Evolutionary conservation across 805 yeast species (phyloP).

Genomic region (Candida maltosa): DNA sequence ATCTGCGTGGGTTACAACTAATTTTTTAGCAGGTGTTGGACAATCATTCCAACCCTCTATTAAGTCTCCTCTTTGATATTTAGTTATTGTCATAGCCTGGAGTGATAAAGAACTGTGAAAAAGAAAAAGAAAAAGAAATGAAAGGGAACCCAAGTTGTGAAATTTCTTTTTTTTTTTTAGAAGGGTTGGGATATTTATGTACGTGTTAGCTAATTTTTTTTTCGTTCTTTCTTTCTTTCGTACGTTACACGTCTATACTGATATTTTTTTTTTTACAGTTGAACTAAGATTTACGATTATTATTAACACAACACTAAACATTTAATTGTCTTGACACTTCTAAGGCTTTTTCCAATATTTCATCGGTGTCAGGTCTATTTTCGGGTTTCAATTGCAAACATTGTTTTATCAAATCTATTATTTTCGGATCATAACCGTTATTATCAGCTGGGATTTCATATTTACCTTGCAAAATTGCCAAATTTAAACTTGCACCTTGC

Average conservation of each 20-base stretch:
- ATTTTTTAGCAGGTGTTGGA: constrained; percentile 41
- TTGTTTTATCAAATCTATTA: constrained; percentile 51
- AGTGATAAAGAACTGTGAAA: background rate
- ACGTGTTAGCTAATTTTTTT: no score
- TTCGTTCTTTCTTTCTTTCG: no score
- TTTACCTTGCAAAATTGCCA: constrained; percentile 71
- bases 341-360: constrained; percentile 50
- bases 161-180: no score
- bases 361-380: constrained; percentile 62
- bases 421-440: constrained; percentile 48
- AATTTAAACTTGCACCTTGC: constrained; percentile 75
- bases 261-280: no score
- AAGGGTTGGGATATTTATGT: no score
- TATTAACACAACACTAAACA: background rate
- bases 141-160: no score
- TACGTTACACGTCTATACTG: no score
- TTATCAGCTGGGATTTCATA: constrained; percentile 58
- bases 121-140: no score
- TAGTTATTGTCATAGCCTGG: constrained; percentile 29
- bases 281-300: no score
- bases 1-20: constrained; percentile 1
- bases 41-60: constrained; percentile 65
- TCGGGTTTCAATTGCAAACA: constrained; percentile 65
- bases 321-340: constrained; percentile 19
- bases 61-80: constrained; percentile 34